Conservation (phyloP, 257 asterid genomes). For the Lantana camara region DNA sequence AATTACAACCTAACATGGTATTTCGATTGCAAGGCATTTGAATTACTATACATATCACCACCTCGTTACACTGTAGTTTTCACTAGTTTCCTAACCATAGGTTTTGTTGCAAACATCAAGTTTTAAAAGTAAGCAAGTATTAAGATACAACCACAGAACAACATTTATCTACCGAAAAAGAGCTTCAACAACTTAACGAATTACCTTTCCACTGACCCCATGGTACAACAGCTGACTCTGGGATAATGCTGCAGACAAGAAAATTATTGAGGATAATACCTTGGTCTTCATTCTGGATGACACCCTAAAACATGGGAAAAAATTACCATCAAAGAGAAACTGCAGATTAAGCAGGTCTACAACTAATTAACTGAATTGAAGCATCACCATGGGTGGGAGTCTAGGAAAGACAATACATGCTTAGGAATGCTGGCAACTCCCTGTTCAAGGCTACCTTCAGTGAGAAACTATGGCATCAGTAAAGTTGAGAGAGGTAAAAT, state of each 20-base stretch:
- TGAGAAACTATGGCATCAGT: conserved; percentile 33
- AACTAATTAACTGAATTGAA: conserved; percentile 20
- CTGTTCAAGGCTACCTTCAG: conserved; percentile 59
- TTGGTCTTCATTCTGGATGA: conserved; percentile 52
- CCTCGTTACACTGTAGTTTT: not conserved
- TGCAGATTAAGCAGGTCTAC: conserved; percentile 19
- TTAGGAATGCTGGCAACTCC: conserved; percentile 51
- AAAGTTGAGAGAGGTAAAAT: conserved; percentile 12
- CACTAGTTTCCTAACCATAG: conserved; percentile 1
- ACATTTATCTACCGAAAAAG: not conserved
- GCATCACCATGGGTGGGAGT: conserved; percentile 70
- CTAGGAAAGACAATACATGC: conserved; percentile 54
- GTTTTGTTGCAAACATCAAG: conserved; percentile 2
- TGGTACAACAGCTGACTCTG: conserved; percentile 52
- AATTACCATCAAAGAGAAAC: conserved; percentile 28
- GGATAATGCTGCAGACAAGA: conserved; percentile 54
- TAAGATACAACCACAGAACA: conserved; percentile 1
- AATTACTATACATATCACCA: conserved; percentile 17
- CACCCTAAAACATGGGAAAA: conserved; percentile 53
- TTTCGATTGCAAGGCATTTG: not conserved
- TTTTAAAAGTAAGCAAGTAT: conserved; percentile 7
- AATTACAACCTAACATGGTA: not conserved
- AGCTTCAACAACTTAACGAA: conserved; percentile 18
- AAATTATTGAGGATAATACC: conserved; percentile 57
- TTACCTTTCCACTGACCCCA: conserved; percentile 53